Evolutionary conservation across 495 filamentous ascomycete species (phyloP), one percentile per base, ranked within the genome.

Genomic region (Hyaloscypha finlandica): DNA sequence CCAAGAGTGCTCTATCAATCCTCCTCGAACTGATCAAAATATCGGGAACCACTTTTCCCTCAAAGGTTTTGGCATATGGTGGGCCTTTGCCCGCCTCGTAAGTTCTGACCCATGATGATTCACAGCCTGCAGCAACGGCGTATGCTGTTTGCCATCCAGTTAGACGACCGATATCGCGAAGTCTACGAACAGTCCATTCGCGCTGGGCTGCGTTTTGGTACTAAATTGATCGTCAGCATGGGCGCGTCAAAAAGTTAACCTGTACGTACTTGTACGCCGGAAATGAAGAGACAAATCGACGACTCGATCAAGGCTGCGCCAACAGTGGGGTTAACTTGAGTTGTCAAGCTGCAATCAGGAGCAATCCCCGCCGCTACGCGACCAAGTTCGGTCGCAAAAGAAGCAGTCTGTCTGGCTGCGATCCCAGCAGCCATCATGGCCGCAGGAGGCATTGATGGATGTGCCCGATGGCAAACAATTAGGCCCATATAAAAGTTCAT

Each of bases 401-500:
- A 74, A 9, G 83, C 85, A 4, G 95, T 97, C 59, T 88, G 82
- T 4, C 78, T 76, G 0, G 92, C 90, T 8, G 57, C 48, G 12
- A 67, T 59, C 4, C 64, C 64, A 9, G 67, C 67, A 3, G 67
- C 92, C 51, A 91, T 82, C 88, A 96, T 94, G 63, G 93, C 89
- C n/a, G 92, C 85, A 0, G 94, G 92, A 6, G 93, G 95, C 93
- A 97, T 97, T 2, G 83, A 86, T 0, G 95, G 95, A 68, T 97
- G 93, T 0, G 89, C 79, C 42, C 95, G 84, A 59, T 92, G 79
- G 25, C 92, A 83, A 56, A 94, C 79, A 59, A 99, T 93, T 32
- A 92, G 83, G 3, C 87, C 88, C 75, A 91, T 90, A 78, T 94
- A 90, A 74, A 89, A 97, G 61, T 92, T 88, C 71, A 87, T 88